Evolutionary conservation across 805 yeast genomes (phyloP).

Genomic region (Diddensiella caesifluorescens): DNA sequence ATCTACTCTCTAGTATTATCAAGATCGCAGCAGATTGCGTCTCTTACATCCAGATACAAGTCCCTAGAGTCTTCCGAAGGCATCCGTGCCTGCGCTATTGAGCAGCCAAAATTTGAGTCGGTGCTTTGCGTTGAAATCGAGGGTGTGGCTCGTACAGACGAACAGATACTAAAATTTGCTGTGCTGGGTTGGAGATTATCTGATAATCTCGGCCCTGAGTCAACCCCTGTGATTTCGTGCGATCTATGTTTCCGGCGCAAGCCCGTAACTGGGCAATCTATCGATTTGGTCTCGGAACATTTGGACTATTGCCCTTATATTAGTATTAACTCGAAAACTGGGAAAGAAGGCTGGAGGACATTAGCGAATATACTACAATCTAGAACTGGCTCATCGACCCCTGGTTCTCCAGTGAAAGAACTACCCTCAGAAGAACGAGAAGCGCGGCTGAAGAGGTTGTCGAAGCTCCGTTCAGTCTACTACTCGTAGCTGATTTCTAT

Average conservation of each 20-base stretch:
- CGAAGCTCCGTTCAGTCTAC: no score
- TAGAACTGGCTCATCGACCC: no score
- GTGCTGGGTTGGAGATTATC: slow-evolving; percentile 3
- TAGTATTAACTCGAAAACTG: neutral
- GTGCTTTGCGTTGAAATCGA: no score
- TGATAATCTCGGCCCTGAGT: neutral
- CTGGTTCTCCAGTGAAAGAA: no score
- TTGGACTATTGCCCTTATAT: slow-evolving; percentile 2
- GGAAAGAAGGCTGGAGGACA: neutral
- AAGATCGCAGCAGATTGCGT: neutral
- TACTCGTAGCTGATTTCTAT: no score
- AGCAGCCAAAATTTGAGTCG: no score
- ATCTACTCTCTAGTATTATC: slow-evolving; percentile 3
- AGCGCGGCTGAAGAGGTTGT: no score
- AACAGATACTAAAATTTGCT: neutral
- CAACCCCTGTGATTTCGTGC: neutral
- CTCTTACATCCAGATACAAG: no score
- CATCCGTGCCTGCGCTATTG: no score
- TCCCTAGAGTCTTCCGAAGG: no score
- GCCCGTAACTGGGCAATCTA: neutral
- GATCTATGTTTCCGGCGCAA: slow-evolving; percentile 4
- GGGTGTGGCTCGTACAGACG: no score
- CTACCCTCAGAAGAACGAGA: no score
- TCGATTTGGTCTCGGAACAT: neutral
- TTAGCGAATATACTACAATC: neutral